These are phyloP conservation scores for Kwoniella shivajii DNA, from an alignment of 1,284 basidiomycete genomes.

Conservation along the genomic window DNA sequence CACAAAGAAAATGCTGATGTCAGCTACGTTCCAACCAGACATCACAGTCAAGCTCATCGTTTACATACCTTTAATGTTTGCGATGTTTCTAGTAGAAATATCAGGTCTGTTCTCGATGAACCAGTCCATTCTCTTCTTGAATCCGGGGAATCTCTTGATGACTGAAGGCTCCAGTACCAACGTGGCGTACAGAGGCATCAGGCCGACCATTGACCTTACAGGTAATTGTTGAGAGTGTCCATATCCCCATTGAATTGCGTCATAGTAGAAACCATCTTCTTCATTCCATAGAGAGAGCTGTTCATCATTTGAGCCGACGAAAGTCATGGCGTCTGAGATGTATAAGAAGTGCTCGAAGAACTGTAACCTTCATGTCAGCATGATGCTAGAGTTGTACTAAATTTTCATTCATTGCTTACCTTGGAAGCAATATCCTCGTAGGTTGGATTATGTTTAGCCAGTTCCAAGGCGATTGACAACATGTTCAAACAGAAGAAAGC, in stretches of 20 bases:
- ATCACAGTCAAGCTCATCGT: slow-evolving; percentile 49
- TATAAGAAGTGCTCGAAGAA: slow-evolving; percentile 84
- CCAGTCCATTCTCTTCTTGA: slow-evolving; percentile 98
- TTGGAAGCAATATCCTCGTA: slow-evolving; percentile 99
- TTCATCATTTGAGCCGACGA: slow-evolving; percentile 69
- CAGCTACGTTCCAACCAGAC: neutral
- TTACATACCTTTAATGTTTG: slow-evolving; percentile 77
- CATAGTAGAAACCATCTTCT: slow-evolving; percentile 96
- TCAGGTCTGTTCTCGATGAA: slow-evolving; percentile 91
- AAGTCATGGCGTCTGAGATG: slow-evolving; percentile 98
- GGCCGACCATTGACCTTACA: slow-evolving; percentile 87
- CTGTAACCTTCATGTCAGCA: too few species aligned
- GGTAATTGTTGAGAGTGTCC: slow-evolving; percentile 84
- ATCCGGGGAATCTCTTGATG: slow-evolving; percentile 89
- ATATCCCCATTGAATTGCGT: slow-evolving; percentile 88
- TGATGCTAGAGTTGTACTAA: slow-evolving; percentile 7
- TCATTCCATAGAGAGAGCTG: slow-evolving; percentile 91
- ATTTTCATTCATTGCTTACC: slow-evolving; percentile 55
- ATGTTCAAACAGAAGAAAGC: slow-evolving; percentile 97
- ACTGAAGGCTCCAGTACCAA: slow-evolving; percentile 87
- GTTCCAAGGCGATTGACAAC: slow-evolving; percentile 94
- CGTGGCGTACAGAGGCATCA: slow-evolving; percentile 94
- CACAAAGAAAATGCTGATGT: slow-evolving; percentile 11
- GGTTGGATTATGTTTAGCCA: slow-evolving; percentile 95
- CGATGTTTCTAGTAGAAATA: slow-evolving; percentile 86